A percentile compares a stretch with the other conserved stretches of the same genome.
These are phyloP conservation scores for Bombardia bombarda DNA, from an alignment of 495 filamentous ascomycete species.

Conservation along the genomic window DNA sequence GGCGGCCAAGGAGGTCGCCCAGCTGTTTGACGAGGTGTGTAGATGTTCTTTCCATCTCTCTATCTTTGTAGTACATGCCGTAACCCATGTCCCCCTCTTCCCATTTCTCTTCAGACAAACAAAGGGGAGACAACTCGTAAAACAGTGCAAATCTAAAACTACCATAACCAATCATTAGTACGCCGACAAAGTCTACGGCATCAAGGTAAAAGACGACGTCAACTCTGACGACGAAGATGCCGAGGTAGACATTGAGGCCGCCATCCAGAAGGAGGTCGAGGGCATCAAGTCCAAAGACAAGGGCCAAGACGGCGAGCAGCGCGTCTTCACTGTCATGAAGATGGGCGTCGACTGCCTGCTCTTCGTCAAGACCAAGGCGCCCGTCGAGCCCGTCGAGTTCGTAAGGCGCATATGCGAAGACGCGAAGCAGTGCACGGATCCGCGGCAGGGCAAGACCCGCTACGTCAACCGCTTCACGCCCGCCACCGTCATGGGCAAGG, in stretches of 20 bases:
- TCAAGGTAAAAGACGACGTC: slow-evolving; percentile 32
- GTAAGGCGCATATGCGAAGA: slow-evolving; percentile 69
- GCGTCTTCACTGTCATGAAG: slow-evolving; percentile 55
- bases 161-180: slow-evolving; percentile 31
- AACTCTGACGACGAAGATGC: slow-evolving; percentile 27
- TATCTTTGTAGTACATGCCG: no score
- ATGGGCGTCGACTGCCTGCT: slow-evolving; percentile 72
- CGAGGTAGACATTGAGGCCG: slow-evolving; percentile 67
- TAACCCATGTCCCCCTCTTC: neutral
- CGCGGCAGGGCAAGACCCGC: slow-evolving; percentile 54
- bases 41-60: no score
- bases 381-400: slow-evolving; percentile 74
- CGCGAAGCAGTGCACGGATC: slow-evolving; percentile 34
- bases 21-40: slow-evolving; percentile 69
- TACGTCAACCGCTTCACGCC: slow-evolving; percentile 84
- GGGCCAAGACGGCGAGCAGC: slow-evolving; percentile 22
- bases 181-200: slow-evolving; percentile 50
- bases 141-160: no score
- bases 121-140: neutral
- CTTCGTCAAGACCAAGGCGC: slow-evolving; percentile 55
- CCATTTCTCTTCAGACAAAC: neutral
- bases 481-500: slow-evolving; percentile 65
- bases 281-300: slow-evolving; percentile 48
- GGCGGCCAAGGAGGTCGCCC: slow-evolving; percentile 62
- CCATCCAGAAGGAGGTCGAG: slow-evolving; percentile 71